phyloP scores from a whole-genome alignment of 192 early-diverging fungal species.

The Mortierella alpina region DNA sequence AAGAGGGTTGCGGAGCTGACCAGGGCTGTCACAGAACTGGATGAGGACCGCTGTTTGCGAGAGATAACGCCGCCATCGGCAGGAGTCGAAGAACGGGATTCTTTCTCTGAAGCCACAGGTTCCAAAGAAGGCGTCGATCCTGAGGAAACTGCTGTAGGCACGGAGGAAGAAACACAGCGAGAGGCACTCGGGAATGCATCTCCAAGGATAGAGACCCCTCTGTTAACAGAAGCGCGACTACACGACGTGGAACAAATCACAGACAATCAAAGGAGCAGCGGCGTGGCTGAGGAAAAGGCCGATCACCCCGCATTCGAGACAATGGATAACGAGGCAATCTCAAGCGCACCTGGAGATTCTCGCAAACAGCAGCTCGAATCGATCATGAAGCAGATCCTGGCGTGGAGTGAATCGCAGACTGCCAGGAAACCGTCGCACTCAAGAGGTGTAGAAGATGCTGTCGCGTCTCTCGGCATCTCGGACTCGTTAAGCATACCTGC shows the following conservation, averaged over 20 bases:
- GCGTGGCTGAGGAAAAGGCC: not conserved
- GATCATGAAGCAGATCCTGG: conserved; percentile 18
- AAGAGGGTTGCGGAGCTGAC: conserved; percentile 23
- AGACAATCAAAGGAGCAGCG: not conserved
- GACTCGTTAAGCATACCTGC: not conserved
- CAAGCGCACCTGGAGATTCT: not conserved
- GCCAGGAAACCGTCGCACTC: not conserved
- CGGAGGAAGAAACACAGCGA: not conserved
- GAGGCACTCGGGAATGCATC: not conserved
- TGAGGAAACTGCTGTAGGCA: too few species aligned
- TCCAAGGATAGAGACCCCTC: too few species aligned
- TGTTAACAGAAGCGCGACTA: too few species aligned
- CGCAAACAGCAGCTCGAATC: conserved; percentile 2
- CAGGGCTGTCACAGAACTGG: not conserved
- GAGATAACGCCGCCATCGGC: too few species aligned
- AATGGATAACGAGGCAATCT: not conserved
- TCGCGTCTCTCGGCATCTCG: conserved; percentile 22
- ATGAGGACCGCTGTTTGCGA: not conserved
- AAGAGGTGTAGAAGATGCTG: conserved; percentile 2
- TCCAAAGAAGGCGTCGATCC: too few species aligned
- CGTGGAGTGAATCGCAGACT: not conserved
- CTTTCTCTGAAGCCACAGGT: too few species aligned
- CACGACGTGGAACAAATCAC: not conserved
- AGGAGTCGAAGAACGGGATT: too few species aligned
- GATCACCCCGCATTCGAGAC: not conserved